Evolutionary conservation across 1,284 basidiomycete species (phyloP).

Genomic region (Sporisorium scitamineum): DNA sequence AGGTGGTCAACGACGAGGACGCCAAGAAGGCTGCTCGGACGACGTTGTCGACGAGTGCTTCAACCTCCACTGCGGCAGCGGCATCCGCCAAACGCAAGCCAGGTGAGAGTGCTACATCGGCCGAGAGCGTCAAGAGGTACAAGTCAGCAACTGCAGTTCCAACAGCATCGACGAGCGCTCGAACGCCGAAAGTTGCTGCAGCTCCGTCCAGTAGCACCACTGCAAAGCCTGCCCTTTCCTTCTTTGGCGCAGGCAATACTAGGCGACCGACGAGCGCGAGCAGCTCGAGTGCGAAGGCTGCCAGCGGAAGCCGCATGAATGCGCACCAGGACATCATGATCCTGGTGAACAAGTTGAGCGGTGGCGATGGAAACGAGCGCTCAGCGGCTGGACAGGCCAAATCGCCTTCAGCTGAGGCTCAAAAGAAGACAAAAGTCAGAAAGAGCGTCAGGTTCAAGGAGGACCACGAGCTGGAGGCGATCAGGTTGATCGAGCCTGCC

Average conservation of each 20-base stretch:
- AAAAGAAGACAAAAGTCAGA: constrained; percentile 34
- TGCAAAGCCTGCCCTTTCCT: constrained; percentile 24
- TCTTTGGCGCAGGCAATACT: constrained; percentile 16
- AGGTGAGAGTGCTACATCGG: constrained; percentile 5
- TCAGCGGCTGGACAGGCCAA: constrained; percentile 3
- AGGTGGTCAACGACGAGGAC: constrained; percentile 35
- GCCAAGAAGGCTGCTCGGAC: not conserved
- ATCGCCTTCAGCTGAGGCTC: not conserved
- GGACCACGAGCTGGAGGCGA: constrained; percentile 48
- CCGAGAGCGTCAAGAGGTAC: constrained; percentile 35
- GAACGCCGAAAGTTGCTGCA: constrained; percentile 6
- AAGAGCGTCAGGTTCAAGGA: constrained; percentile 56
- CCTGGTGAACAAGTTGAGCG: constrained; percentile 42
- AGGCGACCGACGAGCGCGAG: constrained; percentile 5
- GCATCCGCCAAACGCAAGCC: constrained; percentile 29
- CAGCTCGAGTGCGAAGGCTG: not conserved
- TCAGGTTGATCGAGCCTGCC: constrained; percentile 55
- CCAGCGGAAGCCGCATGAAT: constrained; percentile 3
- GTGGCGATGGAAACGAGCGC: constrained; percentile 18
- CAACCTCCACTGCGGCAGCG: not conserved
- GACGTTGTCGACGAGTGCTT: not conserved
- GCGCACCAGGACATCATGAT: constrained; percentile 34
- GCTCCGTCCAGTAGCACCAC: constrained; percentile 10
- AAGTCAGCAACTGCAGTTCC: constrained; percentile 14
- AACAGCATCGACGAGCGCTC: not conserved